Evolutionary conservation across 2,329 filamentous ascomycete genomes (phyloP).

Genomic region (Colletotrichum echinochloae): DNA sequence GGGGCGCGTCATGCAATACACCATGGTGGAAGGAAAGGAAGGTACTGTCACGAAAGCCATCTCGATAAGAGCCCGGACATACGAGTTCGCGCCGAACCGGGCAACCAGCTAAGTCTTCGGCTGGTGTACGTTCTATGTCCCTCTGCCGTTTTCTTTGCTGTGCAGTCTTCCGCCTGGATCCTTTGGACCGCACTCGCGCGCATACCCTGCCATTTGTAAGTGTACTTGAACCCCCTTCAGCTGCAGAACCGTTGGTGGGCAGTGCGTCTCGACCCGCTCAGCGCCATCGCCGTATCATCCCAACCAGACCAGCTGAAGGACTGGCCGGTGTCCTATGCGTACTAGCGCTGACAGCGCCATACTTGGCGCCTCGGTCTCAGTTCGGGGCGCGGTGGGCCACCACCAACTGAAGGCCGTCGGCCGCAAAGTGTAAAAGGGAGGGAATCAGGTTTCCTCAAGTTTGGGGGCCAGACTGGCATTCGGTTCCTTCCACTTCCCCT

Average conservation of each 20-base stretch:
- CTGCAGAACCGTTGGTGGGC: neutral
- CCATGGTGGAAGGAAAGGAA: neutral
- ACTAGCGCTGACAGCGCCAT: constrained; percentile 36
- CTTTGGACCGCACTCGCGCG: neutral
- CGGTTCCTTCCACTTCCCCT: neutral
- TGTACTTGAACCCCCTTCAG: no score
- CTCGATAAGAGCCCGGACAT: neutral
- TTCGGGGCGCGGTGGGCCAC: neutral
- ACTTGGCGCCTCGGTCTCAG: constrained; percentile 1
- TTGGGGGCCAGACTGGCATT: neutral
- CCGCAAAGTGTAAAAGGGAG: neutral
- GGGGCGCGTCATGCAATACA: neutral
- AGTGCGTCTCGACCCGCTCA: neutral
- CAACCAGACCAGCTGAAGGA: neutral
- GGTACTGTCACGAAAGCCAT: neutral
- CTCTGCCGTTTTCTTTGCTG: neutral
- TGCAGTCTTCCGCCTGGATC: neutral
- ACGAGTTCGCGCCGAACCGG: neutral
- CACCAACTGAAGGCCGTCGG: neutral
- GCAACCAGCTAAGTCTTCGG: neutral
- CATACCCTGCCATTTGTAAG: neutral
- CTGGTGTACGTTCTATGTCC: neutral
- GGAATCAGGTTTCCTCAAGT: neutral
- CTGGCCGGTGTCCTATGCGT: constrained; percentile 22
- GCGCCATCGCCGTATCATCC: constrained; percentile 19